Conservation (phyloP, 495 filamentous ascomycete species). For the Annulohypoxylon bovei region DNA sequence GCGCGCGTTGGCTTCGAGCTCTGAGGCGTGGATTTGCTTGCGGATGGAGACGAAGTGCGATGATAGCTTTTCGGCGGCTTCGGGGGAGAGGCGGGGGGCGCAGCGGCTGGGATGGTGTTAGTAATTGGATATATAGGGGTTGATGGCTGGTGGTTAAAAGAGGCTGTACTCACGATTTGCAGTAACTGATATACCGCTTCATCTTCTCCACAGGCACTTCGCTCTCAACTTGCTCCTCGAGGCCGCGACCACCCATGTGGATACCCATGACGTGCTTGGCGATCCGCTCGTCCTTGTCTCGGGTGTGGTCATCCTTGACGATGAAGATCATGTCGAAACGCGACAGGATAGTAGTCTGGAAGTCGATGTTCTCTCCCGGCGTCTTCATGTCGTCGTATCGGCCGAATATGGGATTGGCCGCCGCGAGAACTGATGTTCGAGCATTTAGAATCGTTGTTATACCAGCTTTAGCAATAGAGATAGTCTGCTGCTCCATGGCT, state of each 20-base stretch:
- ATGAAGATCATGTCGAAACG: slow-evolving; percentile 99
- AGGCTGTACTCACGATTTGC: slow-evolving; percentile 76
- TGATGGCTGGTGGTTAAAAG: not conserved
- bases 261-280: slow-evolving; percentile 98
- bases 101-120: slow-evolving; percentile 73
- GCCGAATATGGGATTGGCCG: slow-evolving; percentile 97
- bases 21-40: slow-evolving; percentile 89
- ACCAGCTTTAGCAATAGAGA: slow-evolving; percentile 98
- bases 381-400: slow-evolving; percentile 98
- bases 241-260: slow-evolving; percentile 89
- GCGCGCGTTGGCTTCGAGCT: slow-evolving; percentile 85
- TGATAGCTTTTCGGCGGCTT: slow-evolving; percentile 95
- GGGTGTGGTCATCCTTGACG: slow-evolving; percentile 93
- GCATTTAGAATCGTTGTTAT: slow-evolving; percentile 99
- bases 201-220: slow-evolving; percentile 96
- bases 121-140: slow-evolving; percentile 44
- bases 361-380: slow-evolving; percentile 98
- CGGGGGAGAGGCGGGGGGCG: slow-evolving; percentile 89
- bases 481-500: slow-evolving; percentile 99
- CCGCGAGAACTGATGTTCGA: slow-evolving; percentile 92
- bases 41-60: slow-evolving; percentile 98
- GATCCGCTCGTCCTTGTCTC: slow-evolving; percentile 88
- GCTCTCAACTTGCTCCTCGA: slow-evolving; percentile 83
- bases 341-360: slow-evolving; percentile 98
- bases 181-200: slow-evolving; percentile 98